These are phyloP conservation scores for Aplosporella prunicola DNA, from an alignment of 2,329 filamentous ascomycete species.

Conservation along the genomic window DNA sequence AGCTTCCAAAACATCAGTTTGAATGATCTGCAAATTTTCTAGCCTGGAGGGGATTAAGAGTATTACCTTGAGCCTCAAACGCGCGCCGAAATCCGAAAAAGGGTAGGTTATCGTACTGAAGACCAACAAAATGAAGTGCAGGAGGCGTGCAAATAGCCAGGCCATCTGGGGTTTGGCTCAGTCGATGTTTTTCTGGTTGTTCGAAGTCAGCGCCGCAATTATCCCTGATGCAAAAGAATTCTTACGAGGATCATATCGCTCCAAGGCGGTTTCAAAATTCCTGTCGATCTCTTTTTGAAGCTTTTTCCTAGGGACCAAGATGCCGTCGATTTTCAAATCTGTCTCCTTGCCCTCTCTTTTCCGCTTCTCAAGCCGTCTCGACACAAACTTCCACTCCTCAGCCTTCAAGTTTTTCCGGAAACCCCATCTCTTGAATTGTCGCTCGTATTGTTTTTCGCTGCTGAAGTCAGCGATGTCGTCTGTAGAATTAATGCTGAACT, in stretches of 20 bases:
- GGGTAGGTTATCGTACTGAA: constrained; percentile 7
- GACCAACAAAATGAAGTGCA: not conserved
- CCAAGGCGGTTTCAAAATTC: not conserved
- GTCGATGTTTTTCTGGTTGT: not conserved
- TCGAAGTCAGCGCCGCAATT: constrained; percentile 6
- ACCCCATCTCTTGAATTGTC: constrained; percentile 19
- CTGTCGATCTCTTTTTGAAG: constrained; percentile 15
- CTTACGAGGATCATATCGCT: not conserved
- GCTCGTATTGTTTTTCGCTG: constrained; percentile 17
- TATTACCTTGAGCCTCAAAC: constrained; percentile 6
- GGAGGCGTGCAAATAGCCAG: constrained; percentile 3
- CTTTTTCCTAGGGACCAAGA: constrained; percentile 13
- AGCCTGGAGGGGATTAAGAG: too few relatives aligned
- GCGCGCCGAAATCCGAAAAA: constrained; percentile 5
- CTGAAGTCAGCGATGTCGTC: not conserved
- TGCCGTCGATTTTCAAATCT: constrained; percentile 12
- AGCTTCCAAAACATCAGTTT: too few relatives aligned
- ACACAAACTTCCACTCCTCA: constrained; percentile 16
- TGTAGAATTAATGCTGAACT: not conserved
- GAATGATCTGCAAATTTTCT: too few relatives aligned
- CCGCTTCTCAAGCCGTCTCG: constrained; percentile 13
- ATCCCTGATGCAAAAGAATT: too few relatives aligned
- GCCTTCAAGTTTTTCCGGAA: constrained; percentile 18
- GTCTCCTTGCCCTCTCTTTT: constrained; percentile 15
- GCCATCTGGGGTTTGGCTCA: constrained; percentile 4